Base-by-base conservation (phyloP, 371 early-diverging fungal genomes). In the Mortierella sp. region DNA sequence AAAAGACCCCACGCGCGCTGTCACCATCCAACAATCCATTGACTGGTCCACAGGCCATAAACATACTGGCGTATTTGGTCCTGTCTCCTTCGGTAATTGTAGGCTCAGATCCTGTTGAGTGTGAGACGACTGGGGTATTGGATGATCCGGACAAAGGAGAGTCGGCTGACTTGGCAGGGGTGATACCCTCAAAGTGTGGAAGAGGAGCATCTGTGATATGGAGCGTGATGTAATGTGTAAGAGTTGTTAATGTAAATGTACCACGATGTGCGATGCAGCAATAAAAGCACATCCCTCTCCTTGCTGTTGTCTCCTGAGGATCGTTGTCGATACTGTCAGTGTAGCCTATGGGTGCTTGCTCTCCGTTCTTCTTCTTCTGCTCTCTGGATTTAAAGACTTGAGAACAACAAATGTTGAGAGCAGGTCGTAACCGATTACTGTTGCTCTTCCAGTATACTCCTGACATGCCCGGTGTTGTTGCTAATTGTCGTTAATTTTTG, bases 1-100 rank as follows among this genome's bases (percentile, higher is more conserved):
- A 34, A 71, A 93, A 92, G 8, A 92, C 83, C 21, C 81, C 81
- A 58, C 81, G 89, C 4, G 92, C 94, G 75, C 84, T 88, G 24
- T 91, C 91, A 2, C 90, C 93, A 84, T 79, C 90, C 52, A 97
- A 82, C 9, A 92, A 84, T 8, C 96, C 96, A 52, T 94, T 91
- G 8, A 89, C 89, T 7, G 96, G 96, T 13, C 91, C 88, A 82
- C 92, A 92, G 42, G 90, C 89, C 14, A 94, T 90, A 78, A 97
- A 97, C 26, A 96, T 89, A 58, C 88, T 87, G 54, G 91, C 91
- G 80, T 96, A 97, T 73, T 95, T 93, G 72, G 89, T 84, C 76
- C 90, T 90, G 65, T 97, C 96, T 16, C 94, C 95, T 70, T 42
- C 81, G 24, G 82, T 84, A 57, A 81, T 81, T 31, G 72, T 75